phyloP scores from a whole-genome alignment of 345 rosid genomes.

The Turritis glabra region DNA sequence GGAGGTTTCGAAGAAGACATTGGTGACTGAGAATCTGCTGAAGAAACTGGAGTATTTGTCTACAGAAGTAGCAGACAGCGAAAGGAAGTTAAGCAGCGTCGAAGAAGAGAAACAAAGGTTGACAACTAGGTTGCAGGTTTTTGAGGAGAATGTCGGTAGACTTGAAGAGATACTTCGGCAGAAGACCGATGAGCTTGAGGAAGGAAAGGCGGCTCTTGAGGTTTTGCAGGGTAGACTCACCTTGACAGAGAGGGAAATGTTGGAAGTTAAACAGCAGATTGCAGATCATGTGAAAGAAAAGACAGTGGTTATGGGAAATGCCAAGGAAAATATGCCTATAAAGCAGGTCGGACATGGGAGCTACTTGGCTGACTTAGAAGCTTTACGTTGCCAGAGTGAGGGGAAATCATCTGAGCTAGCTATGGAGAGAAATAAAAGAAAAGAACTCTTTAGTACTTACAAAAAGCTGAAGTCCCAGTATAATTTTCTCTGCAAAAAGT shows the following conservation, averaged over 20 bases:
- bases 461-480: slow-evolving; percentile 72
- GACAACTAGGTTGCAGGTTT: slow-evolving; percentile 36
- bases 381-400: slow-evolving; percentile 47
- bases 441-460: slow-evolving; percentile 43
- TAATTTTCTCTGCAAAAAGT: slow-evolving; percentile 53
- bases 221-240: slow-evolving; percentile 47
- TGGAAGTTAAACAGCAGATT: slow-evolving; percentile 43
- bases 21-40: slow-evolving; percentile 39
- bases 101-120: slow-evolving; percentile 49
- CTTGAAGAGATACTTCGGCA: slow-evolving; percentile 46
- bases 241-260: slow-evolving; percentile 30
- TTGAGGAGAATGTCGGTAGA: slow-evolving; percentile 49
- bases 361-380: slow-evolving; percentile 38
- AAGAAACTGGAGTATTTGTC: slow-evolving; percentile 42
- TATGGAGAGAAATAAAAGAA: slow-evolving; percentile 50
- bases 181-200: slow-evolving; percentile 46
- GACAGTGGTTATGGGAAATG: slow-evolving; percentile 35
- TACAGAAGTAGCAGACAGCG: slow-evolving; percentile 33
- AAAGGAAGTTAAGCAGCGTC: slow-evolving; percentile 35
- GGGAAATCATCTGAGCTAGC: slow-evolving; percentile 47
- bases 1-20: slow-evolving; percentile 45
- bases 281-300: slow-evolving; percentile 47
- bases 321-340: slow-evolving; percentile 44
- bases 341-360: slow-evolving; percentile 31
- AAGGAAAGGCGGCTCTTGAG: slow-evolving; percentile 40